These are phyloP conservation scores for Plectranthus barbatus DNA, from an alignment of 257 asterid genomes.

Conservation along the genomic window DNA sequence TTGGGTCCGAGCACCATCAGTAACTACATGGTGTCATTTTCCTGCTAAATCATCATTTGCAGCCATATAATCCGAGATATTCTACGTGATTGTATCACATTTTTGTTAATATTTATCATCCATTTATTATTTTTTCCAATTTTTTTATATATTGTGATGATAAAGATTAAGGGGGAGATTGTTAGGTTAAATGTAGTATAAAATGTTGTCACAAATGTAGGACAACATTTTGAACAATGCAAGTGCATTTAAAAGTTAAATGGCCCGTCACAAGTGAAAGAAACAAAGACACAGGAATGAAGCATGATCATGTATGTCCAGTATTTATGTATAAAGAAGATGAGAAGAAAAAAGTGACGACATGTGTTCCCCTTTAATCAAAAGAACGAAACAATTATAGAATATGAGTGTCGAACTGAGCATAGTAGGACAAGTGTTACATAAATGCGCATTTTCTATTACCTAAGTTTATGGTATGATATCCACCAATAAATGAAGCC, in stretches of 20 bases:
- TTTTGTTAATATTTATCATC: too few relatives aligned
- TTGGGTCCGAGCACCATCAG: neutral
- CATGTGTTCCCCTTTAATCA: neutral
- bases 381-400: neutral
- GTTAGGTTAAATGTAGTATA: too few relatives aligned
- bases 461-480: neutral
- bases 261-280: neutral
- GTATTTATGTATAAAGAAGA: neutral
- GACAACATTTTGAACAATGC: too few relatives aligned
- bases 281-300: neutral
- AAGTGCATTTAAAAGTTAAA: neutral
- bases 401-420: neutral
- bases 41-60: neutral
- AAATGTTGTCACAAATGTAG: too few relatives aligned
- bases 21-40: neutral
- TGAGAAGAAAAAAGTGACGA: neutral
- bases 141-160: too few relatives aligned
- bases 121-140: too few relatives aligned
- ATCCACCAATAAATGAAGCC: conserved; percentile 7
- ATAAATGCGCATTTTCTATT: conserved; percentile 8
- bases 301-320: neutral
- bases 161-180: too few relatives aligned
- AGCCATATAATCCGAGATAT: neutral
- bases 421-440: neutral
- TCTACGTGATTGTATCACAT: neutral